Evolutionary conservation across 2,329 filamentous ascomycete species (phyloP).

Genomic region (Mycosphaerella sp.): DNA sequence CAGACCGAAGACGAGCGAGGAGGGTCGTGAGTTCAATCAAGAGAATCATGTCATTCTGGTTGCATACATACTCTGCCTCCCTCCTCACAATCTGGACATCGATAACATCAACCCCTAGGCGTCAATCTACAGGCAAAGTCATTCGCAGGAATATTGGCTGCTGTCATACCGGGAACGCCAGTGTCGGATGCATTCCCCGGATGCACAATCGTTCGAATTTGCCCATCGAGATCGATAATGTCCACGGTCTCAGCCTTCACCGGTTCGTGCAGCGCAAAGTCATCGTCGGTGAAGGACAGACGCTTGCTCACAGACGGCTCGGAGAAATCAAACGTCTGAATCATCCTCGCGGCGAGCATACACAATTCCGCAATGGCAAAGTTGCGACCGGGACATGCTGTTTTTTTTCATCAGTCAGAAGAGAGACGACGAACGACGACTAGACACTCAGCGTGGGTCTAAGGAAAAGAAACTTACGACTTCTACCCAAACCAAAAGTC

Average conservation of each 20-base stretch:
- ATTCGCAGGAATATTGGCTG: slow-evolving; percentile 4
- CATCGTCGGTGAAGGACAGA: slow-evolving; percentile 1
- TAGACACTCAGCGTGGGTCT: too few relatives aligned
- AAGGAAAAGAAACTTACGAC: too few relatives aligned
- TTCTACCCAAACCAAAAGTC: slow-evolving; percentile 9
- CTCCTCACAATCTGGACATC: too few relatives aligned
- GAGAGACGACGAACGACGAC: neutral
- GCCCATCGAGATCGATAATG: slow-evolving; percentile 7
- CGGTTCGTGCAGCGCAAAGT: slow-evolving; percentile 1
- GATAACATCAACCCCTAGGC: neutral
- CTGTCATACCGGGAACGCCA: slow-evolving; percentile 6
- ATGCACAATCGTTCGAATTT: neutral
- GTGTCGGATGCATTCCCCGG: slow-evolving; percentile 3
- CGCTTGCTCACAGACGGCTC: neutral
- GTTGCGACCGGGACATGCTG: slow-evolving; percentile 11
- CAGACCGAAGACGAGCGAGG: too few relatives aligned
- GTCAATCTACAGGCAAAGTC: slow-evolving; percentile 6
- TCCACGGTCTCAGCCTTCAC: neutral
- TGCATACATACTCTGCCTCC: too few relatives aligned
- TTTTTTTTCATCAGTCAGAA: neutral
- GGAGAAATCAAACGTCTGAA: slow-evolving; percentile 5
- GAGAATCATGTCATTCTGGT: too few relatives aligned
- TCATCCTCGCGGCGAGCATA: slow-evolving; percentile 8
- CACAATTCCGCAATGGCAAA: slow-evolving; percentile 11
- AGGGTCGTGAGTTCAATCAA: too few relatives aligned